Conservation (phyloP, 805 yeast species). For the Millerozyma acaciae region DNA sequence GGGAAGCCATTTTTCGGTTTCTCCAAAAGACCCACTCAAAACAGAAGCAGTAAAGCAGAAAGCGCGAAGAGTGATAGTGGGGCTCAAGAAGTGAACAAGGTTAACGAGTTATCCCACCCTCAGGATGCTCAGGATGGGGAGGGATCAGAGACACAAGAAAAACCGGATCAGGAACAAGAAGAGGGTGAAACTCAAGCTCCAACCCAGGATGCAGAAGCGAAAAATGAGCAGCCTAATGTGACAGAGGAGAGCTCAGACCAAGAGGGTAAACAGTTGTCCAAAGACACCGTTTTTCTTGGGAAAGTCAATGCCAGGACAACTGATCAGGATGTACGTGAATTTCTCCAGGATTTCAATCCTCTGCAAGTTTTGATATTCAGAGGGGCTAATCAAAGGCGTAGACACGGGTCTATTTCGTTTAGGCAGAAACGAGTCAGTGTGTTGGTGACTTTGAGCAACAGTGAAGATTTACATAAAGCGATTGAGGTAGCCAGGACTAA, state of each 20-base stretch:
- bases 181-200: background rate
- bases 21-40: background rate
- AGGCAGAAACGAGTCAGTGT: constrained; percentile 45
- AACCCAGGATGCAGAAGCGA: background rate
- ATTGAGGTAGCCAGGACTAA: constrained; percentile 33
- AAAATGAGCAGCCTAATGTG: background rate
- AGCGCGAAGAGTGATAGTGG: background rate
- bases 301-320: constrained; percentile 36
- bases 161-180: background rate
- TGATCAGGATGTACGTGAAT: constrained; percentile 43
- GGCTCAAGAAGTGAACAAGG: background rate
- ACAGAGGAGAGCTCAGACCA: constrained; percentile 1
- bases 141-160: constrained; percentile 1
- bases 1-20: constrained; percentile 4
- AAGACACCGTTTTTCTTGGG: constrained; percentile 44
- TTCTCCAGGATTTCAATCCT: constrained; percentile 43
- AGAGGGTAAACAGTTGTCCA: constrained; percentile 20
- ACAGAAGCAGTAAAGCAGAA: background rate
- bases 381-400: constrained; percentile 21
- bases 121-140: background rate
- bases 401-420: constrained; percentile 18
- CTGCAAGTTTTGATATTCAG: constrained; percentile 46
- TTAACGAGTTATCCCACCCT: background rate
- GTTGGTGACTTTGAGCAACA: constrained; percentile 45
- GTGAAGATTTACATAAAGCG: constrained; percentile 40